A percentile compares a stretch with the other conserved stretches of the same genome.
Evolutionary conservation across 805 yeast species (phyloP).

Genomic region (Schizosaccharomyces cryophilus): DNA sequence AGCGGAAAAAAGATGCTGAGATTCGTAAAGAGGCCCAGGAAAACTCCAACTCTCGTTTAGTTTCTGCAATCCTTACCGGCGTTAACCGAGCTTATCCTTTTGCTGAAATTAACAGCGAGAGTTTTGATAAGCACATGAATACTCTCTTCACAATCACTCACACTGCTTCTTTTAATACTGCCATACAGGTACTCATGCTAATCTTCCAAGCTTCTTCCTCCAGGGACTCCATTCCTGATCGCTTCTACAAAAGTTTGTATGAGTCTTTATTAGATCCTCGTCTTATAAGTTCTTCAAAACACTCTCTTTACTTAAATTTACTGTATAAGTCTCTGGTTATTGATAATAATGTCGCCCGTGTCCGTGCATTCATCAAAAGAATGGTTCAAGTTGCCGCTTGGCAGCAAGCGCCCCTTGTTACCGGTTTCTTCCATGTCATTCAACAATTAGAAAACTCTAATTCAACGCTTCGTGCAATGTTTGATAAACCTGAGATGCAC

Average conservation of each 20-base stretch:
- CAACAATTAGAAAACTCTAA: slow-evolving; percentile 37
- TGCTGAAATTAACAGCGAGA: slow-evolving; percentile 43
- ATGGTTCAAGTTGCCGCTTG: slow-evolving; percentile 51
- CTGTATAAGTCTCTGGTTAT: slow-evolving; percentile 59
- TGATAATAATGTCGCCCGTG: slow-evolving; percentile 37
- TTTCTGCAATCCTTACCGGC: slow-evolving; percentile 81
- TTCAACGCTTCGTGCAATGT: slow-evolving; percentile 44
- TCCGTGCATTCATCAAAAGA: slow-evolving; percentile 75
- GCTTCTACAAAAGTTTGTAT: slow-evolving; percentile 71
- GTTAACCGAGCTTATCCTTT: slow-evolving; percentile 91
- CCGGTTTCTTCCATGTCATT: slow-evolving; percentile 59
- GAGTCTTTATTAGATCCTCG: slow-evolving; percentile 74
- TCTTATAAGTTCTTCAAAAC: slow-evolving; percentile 66
- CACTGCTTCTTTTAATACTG: slow-evolving; percentile 78
- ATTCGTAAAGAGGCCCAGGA: slow-evolving; percentile 16
- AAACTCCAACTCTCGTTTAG: slow-evolving; percentile 45
- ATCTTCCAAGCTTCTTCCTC: slow-evolving; percentile 53
- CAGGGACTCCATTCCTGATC: slow-evolving; percentile 19
- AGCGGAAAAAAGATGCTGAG: slow-evolving; percentile 21
- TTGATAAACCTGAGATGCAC: slow-evolving; percentile 28
- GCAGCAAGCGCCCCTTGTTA: slow-evolving; percentile 21
- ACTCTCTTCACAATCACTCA: slow-evolving; percentile 77
- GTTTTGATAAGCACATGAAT: slow-evolving; percentile 47
- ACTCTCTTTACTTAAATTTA: slow-evolving; percentile 71
- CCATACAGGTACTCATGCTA: slow-evolving; percentile 72